Base-by-base conservation (phyloP, 257 asterid species). In the Solanum boliviense region DNA sequence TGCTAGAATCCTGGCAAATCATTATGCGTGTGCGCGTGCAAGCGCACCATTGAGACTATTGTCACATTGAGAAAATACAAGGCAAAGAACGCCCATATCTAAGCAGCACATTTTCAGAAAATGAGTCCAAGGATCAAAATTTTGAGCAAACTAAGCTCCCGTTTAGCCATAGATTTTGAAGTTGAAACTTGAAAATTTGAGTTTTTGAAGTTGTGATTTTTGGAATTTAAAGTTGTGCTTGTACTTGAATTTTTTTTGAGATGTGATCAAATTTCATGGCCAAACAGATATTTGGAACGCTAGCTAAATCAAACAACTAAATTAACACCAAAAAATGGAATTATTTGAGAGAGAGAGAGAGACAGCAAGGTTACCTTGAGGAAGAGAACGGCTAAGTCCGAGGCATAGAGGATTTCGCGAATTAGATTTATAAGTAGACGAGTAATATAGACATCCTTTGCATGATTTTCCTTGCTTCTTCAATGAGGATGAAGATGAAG, bases 361-460 rank as follows among this genome's bases (percentile, higher is more conserved):
- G 27, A 35, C n/a, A n/a, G 7, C 76, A 36, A 41, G 58, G 7
- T 38, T 35, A 96, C 98, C 98, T 38, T 84, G 88, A 60, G 98
- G 94, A 86, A 95, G 92, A 56, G 99, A 93, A 84, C 95, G 95
- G 86, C 95, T 76, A 86, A 95, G 73, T 56, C 99, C 99, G 41
- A 96, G 93, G 89, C 99, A 96, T 18, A 93, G 91, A 90, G 99
- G 98, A 27, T 93, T 94, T 65, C 92, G 91, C 34, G 96, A 93
- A 89, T 90, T 89, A 89, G 98, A 87, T 90, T 92, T 93, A 90
- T 91, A 84, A 70, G 88, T 88, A 2, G 98, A 94, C 13, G 99
- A 95, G 87, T 94, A 96, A 87, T 94, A 96, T 2, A 95, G 88
- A 88, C 95, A 92, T 4, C 99, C 99, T 88, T 93, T 95, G 93